phyloP scores from a whole-genome alignment of 2,329 filamentous ascomycete genomes.

The Penicillium sp. region DNA sequence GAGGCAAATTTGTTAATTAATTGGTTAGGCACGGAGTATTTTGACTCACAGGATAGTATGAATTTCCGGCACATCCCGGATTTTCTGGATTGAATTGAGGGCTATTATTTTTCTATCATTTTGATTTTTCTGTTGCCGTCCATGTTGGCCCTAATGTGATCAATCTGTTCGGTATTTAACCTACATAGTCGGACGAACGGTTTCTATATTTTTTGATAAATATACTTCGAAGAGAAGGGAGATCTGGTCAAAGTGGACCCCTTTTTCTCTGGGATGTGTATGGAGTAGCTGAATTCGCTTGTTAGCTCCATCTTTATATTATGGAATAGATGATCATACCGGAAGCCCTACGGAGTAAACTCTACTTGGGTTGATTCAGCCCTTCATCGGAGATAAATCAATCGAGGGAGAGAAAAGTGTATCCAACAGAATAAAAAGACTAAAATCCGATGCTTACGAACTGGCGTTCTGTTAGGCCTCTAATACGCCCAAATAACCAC shows the following conservation, averaged over 20 bases:
- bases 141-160: constrained; percentile 15
- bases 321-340: not conserved
- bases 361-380: not conserved
- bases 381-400: not conserved
- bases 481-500: constrained; percentile 10
- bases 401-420: not conserved
- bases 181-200: constrained; percentile 13
- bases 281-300: not conserved
- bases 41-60: too few species aligned
- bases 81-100: too few species aligned
- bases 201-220: not conserved
- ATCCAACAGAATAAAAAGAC: not conserved
- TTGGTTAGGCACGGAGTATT: too few species aligned
- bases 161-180: constrained; percentile 8
- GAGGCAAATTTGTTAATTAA: not conserved
- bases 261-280: not conserved
- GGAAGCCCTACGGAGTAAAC: not conserved
- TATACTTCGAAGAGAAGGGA: not conserved
- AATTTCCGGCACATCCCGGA: not conserved
- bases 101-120: not conserved
- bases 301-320: not conserved
- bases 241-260: not conserved
- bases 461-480: not conserved
- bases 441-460: not conserved
- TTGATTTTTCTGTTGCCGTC: not conserved